Conservation (phyloP, 1,284 basidiomycete genomes). For the Golubevia pallescens region DNA sequence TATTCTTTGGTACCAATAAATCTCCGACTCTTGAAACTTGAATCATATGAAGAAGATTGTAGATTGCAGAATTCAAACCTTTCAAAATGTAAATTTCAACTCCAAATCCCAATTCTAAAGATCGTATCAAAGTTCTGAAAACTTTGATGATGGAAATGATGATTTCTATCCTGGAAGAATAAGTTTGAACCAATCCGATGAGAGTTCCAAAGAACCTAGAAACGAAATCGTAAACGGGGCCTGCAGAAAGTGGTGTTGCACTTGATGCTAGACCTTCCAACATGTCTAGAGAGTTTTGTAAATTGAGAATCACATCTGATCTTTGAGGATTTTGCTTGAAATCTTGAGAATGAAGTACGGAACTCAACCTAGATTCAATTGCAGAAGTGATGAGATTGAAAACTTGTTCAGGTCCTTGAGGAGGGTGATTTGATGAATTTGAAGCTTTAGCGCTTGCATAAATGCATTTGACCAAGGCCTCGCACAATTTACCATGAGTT, state of each 20-base stretch:
- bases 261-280: conserved; percentile 33
- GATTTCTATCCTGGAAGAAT: conserved; percentile 31
- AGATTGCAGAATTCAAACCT: conserved; percentile 23
- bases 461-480: conserved; percentile 46
- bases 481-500: conserved; percentile 41
- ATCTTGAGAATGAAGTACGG: conserved; percentile 21
- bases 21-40: no score
- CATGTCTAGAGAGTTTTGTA: conserved; percentile 45
- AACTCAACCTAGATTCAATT: conserved; percentile 33
- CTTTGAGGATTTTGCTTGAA: conserved; percentile 30
- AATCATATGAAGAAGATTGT: conserved; percentile 21
- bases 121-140: conserved; percentile 21
- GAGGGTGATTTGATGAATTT: conserved; percentile 17
- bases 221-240: conserved; percentile 33
- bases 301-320: conserved; percentile 28
- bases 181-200: conserved; percentile 24
- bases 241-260: conserved; percentile 33
- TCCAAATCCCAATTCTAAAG: conserved; percentile 28
- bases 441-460: conserved; percentile 26
- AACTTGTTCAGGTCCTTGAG: background rate
- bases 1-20: conserved; percentile 1
- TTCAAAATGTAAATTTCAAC: conserved; percentile 24
- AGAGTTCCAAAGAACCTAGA: conserved; percentile 33
- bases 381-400: conserved; percentile 37
- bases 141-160: conserved; percentile 21